Base-by-base conservation (phyloP, 257 asterid genomes). In the Jacaranda copaia region DNA sequence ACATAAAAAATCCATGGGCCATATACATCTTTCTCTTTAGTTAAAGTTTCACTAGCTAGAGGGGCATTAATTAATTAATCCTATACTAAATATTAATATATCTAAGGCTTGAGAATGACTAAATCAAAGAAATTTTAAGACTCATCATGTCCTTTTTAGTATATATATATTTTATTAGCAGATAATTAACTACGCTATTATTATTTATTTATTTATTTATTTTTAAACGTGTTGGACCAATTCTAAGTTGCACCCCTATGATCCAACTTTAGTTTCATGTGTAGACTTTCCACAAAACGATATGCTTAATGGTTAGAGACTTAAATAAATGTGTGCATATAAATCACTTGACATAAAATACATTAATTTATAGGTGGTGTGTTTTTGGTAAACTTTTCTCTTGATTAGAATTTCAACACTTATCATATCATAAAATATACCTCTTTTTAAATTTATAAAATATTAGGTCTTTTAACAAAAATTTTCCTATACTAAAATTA, bases 51-150 rank as follows among this genome's bases (percentile, higher is more conserved):
- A 75, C 40, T 15, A 62, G 39, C 40, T 15, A 62, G 39, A 38
- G 19, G 70, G 15, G 46, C 64, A 61, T 63, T 49, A 69, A 73
- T 68, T 68, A 59, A 74, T 35, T 63, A 72, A 64, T 53, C 59
- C 5, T 25, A 10, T 11, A 43, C 7, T 57, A 75, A 12, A 10
- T 11, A 43, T 12, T 57, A 75, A 12, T 38, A 64, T 12, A 57
- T 19, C 51, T 16, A 77, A 35, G 40, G 5, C 46, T 32, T 38
- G 25, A 35, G 69, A 49, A 61, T 62, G 51, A 11, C 78, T 45
- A 75, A 69, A 52, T 53, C 48, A 77, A 70, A 68, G 32, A 53
- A 12, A 60, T 58, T 75, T 70, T 62, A 39, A 72, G 73, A 76
- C 68, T 61, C 63, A 56, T 57, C 36, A 19, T 56, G 72, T 77